phyloP scores from a whole-genome alignment of 495 filamentous ascomycete genomes.

The Aeminium ludgeri region DNA sequence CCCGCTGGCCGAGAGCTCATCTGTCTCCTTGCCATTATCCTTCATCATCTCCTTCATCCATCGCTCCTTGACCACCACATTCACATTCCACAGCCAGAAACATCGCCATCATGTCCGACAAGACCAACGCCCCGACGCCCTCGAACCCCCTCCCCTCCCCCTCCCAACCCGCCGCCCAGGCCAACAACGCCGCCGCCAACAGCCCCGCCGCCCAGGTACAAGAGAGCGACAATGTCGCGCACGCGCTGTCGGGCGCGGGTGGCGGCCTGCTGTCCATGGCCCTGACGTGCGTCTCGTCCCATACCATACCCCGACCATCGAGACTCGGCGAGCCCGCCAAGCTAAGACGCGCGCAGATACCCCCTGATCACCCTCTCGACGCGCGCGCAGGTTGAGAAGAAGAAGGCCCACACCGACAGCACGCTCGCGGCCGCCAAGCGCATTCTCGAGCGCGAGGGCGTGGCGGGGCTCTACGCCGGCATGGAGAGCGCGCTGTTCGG shows the following conservation, averaged over 20 bases:
- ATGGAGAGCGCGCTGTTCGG: slow-evolving; percentile 86
- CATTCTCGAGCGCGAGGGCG: slow-evolving; percentile 81
- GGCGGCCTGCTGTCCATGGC: slow-evolving; percentile 92
- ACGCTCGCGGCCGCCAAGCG: slow-evolving; percentile 65
- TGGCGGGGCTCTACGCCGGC: slow-evolving; percentile 73
- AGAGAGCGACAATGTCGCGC: slow-evolving; percentile 81
- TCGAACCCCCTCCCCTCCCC: slow-evolving; percentile 7
- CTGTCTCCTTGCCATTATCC: too few species aligned
- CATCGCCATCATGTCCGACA: slow-evolving; percentile 4
- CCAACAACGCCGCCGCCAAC: slow-evolving; percentile 18
- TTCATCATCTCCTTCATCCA: too few species aligned
- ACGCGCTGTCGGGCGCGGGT: slow-evolving; percentile 69
- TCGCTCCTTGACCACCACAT: too few species aligned
- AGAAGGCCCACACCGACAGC: slow-evolving; percentile 66
- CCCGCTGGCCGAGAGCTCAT: too few species aligned
- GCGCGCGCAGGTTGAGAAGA: slow-evolving; percentile 92
- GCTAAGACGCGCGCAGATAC: slow-evolving; percentile 61
- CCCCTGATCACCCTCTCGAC: slow-evolving; percentile 96
- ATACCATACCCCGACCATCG: too few species aligned
- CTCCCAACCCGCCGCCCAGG: slow-evolving; percentile 3
- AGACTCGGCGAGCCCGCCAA: too few species aligned
- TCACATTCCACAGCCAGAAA: neutral
- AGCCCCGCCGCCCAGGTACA: slow-evolving; percentile 31
- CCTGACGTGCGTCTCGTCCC: slow-evolving; percentile 65
- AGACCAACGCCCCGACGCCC: slow-evolving; percentile 4